Conservation (phyloP, 1,139 yeast genomes). For the Trichomonascaceae sp. region DNA sequence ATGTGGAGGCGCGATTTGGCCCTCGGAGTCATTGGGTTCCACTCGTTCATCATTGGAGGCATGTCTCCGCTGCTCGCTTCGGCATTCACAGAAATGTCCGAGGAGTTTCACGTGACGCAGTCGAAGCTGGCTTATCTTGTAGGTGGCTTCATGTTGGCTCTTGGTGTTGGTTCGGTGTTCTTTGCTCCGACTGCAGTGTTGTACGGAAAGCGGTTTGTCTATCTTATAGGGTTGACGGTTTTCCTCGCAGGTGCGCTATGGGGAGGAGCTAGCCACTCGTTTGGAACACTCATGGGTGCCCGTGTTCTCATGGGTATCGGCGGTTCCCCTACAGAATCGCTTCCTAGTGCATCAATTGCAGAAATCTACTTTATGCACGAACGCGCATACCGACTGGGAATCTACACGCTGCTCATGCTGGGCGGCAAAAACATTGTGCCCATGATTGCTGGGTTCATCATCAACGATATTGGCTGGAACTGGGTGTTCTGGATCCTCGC, state of each 20-base stretch:
- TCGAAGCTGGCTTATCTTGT: slow-evolving; percentile 40
- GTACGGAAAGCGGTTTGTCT: slow-evolving; percentile 47
- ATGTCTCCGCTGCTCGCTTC: slow-evolving; percentile 51
- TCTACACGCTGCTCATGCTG: slow-evolving; percentile 44
- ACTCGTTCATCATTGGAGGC: slow-evolving; percentile 50
- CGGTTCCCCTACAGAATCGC: slow-evolving; percentile 47
- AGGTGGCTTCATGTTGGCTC: slow-evolving; percentile 46
- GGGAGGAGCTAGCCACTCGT: slow-evolving; percentile 38
- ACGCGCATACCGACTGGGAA: slow-evolving; percentile 50
- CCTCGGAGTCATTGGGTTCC: slow-evolving; percentile 40
- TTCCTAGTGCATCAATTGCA: slow-evolving; percentile 49
- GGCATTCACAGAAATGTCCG: slow-evolving; percentile 33
- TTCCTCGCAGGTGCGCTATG: slow-evolving; percentile 43
- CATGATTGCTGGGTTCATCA: slow-evolving; percentile 40
- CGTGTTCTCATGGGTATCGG: slow-evolving; percentile 48
- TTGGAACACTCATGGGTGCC: slow-evolving; percentile 43
- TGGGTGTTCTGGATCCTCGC: slow-evolving; percentile 53
- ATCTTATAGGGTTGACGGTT: slow-evolving; percentile 36
- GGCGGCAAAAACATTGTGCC: slow-evolving; percentile 56
- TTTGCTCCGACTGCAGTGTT: slow-evolving; percentile 48
- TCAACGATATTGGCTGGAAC: slow-evolving; percentile 38
- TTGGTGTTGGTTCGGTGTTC: slow-evolving; percentile 45
- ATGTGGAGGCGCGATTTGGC: slow-evolving; percentile 45
- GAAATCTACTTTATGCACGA: slow-evolving; percentile 55
- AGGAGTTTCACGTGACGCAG: slow-evolving; percentile 33